These are phyloP conservation scores for Fusarium aywerte DNA, from an alignment of 2,329 filamentous ascomycete species.

Conservation along the genomic window DNA sequence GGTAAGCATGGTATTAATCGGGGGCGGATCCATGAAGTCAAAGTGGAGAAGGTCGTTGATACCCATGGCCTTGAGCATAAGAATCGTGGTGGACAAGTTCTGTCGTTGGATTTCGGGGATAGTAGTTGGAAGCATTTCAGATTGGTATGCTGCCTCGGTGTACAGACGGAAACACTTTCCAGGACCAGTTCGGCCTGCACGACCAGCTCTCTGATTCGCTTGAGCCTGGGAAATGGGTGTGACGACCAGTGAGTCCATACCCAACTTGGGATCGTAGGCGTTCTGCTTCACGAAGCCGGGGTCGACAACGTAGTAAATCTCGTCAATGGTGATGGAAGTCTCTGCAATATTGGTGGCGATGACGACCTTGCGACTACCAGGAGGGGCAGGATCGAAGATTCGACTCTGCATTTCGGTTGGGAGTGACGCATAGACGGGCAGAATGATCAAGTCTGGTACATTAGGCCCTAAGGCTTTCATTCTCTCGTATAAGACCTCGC, in stretches of 20 bases:
- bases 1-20: constrained; percentile 97
- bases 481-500: constrained; percentile 90
- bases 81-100: constrained; percentile 90
- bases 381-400: constrained; percentile 93
- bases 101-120: constrained; percentile 97
- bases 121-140: constrained; percentile 95
- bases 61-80: constrained; percentile 99
- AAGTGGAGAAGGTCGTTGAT: constrained; percentile 98
- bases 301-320: constrained; percentile 97
- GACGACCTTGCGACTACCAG: constrained; percentile 89
- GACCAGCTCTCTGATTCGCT: constrained; percentile 91
- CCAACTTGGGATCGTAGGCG: constrained; percentile 94
- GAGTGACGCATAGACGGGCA: constrained; percentile 95
- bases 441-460: constrained; percentile 90
- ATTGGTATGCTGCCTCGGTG: constrained; percentile 94
- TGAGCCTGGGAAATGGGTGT: constrained; percentile 97
- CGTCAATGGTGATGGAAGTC: constrained; percentile 96
- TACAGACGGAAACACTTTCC: constrained; percentile 97
- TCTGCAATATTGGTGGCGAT: constrained; percentile 99
- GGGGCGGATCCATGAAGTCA: constrained; percentile 98
- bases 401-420: constrained; percentile 92
- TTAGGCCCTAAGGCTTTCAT: constrained; percentile 95
- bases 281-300: constrained; percentile 98
- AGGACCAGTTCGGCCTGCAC: constrained; percentile 92
- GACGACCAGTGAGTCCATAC: constrained; percentile 96